These are phyloP conservation scores for Monosporascus sp. DNA, from an alignment of 2,329 filamentous ascomycete genomes.

Conservation along the genomic window DNA sequence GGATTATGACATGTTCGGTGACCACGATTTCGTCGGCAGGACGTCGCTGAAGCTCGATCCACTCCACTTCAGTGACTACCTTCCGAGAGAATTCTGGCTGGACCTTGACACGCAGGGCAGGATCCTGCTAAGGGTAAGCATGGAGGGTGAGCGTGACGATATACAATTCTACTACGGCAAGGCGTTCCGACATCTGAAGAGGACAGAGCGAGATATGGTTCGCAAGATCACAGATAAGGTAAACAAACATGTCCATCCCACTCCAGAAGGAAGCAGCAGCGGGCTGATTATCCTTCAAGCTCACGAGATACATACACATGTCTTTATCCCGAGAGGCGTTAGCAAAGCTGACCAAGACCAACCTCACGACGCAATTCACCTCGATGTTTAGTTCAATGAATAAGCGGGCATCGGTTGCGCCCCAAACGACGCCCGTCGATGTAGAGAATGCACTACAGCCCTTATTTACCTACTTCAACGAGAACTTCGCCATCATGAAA, in stretches of 20 bases:
- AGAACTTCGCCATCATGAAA: constrained; percentile 99
- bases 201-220: constrained; percentile 96
- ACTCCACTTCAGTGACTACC: constrained; percentile 91
- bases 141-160: constrained; percentile 97
- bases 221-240: constrained; percentile 97
- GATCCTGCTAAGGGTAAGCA: constrained; percentile 83
- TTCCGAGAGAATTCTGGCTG: constrained; percentile 95
- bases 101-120: constrained; percentile 94
- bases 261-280: background rate
- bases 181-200: constrained; percentile 89
- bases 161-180: constrained; percentile 99
- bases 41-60: constrained; percentile 98
- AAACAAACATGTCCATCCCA: constrained; percentile 19
- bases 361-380: constrained; percentile 51
- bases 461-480: constrained; percentile 91
- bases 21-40: constrained; percentile 93
- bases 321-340: constrained; percentile 81
- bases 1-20: constrained; percentile 96
- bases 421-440: constrained; percentile 63
- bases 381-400: constrained; percentile 17
- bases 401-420: constrained; percentile 48
- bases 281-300: constrained; percentile 39
- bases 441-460: constrained; percentile 77
- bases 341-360: constrained; percentile 63
- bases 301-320: constrained; percentile 87